Evolutionary conservation across 352 stramenopile genomes (phyloP).

Genomic region (Phytopythium sindhum): DNA sequence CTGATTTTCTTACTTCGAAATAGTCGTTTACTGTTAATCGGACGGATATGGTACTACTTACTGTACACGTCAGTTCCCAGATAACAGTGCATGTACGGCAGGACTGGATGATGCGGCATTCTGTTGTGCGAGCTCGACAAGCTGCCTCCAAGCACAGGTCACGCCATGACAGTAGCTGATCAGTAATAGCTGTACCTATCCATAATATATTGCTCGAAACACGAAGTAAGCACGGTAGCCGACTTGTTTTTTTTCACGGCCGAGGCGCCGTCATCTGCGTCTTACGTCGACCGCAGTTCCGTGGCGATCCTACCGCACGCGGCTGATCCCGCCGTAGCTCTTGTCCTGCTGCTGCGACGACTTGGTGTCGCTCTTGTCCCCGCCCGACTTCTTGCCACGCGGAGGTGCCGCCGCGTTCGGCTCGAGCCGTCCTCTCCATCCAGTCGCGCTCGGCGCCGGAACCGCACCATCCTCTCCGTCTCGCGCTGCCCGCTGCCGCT

Average conservation of each 20-base stretch:
- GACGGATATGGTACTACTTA: too few species aligned
- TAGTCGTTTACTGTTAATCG: too few species aligned
- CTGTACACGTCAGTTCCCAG: too few species aligned
- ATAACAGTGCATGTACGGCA: too few species aligned
- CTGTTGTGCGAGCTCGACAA: too few species aligned
- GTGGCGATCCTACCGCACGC: slow-evolving; percentile 30
- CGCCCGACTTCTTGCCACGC: slow-evolving; percentile 9
- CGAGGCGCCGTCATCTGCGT: too few species aligned
- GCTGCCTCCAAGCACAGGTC: too few species aligned
- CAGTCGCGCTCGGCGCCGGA: slow-evolving; percentile 40
- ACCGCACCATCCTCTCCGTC: slow-evolving; percentile 9
- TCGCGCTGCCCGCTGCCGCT: slow-evolving; percentile 22
- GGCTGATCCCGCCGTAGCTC: slow-evolving; percentile 58
- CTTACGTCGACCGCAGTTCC: neutral
- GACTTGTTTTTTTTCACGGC: too few species aligned
- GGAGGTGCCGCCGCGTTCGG: slow-evolving; percentile 22
- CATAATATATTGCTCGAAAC: neutral
- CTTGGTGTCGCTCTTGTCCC: slow-evolving; percentile 4
- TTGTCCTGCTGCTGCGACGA: slow-evolving; percentile 21
- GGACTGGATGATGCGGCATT: too few species aligned
- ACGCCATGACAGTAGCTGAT: neutral
- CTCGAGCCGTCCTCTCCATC: slow-evolving; percentile 65
- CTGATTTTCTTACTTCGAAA: too few species aligned
- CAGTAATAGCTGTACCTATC: neutral
- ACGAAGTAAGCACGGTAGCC: neutral